Evolutionary conservation across 2,329 filamentous ascomycete species (phyloP).

Genomic region (Aspergillus niger): DNA sequence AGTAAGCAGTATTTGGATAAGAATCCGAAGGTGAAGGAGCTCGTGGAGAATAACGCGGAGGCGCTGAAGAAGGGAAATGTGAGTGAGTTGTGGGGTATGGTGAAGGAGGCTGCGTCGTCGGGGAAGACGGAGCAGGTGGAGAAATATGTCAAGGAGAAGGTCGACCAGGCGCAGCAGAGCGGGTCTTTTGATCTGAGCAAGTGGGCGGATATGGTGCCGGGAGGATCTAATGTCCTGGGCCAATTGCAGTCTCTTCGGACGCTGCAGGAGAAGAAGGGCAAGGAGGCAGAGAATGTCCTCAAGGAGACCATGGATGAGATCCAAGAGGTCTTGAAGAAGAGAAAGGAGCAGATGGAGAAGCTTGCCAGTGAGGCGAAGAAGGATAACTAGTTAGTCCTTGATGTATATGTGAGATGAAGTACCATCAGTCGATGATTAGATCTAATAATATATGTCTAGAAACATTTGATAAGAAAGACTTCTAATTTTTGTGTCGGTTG

Average conservation of each 20-base stretch:
- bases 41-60: conserved; percentile 71
- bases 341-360: conserved; percentile 25
- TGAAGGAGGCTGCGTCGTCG: conserved; percentile 62
- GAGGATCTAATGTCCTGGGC: conserved; percentile 64
- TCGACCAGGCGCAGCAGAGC: conserved; percentile 61
- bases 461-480: too few species aligned
- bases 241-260: conserved; percentile 67
- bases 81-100: conserved; percentile 63
- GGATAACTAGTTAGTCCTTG: conserved; percentile 13
- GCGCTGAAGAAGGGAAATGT: conserved; percentile 68
- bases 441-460: background rate
- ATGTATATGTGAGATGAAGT: background rate
- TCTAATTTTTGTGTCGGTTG: background rate
- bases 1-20: conserved; percentile 73
- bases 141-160: conserved; percentile 61
- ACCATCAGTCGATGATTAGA: background rate
- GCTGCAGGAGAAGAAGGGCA: conserved; percentile 66
- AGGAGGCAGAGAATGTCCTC: conserved; percentile 68
- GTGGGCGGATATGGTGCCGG: conserved; percentile 67
- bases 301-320: conserved; percentile 61
- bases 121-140: conserved; percentile 63
- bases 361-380: conserved; percentile 23
- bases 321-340: conserved; percentile 23
- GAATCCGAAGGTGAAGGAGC: conserved; percentile 72
- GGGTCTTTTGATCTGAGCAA: conserved; percentile 56